Evolutionary conservation across 495 filamentous ascomycete genomes (phyloP).

Genomic region (Neurospora sublineolata): DNA sequence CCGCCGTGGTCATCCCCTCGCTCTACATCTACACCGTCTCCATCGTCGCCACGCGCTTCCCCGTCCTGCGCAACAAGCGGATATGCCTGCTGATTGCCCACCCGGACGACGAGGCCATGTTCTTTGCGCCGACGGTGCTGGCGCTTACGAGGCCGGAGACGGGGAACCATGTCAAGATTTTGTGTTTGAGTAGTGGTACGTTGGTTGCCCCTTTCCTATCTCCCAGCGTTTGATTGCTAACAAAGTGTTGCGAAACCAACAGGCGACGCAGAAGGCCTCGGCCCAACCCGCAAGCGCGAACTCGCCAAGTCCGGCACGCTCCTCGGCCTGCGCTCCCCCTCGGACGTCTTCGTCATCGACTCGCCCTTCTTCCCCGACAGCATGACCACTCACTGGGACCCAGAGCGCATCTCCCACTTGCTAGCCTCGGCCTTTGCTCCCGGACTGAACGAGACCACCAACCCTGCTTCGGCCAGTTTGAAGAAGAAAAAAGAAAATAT

Average conservation of each 20-base stretch:
- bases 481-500: not conserved
- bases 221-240: too few relatives aligned
- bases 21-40: constrained; percentile 51
- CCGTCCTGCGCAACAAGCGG: constrained; percentile 61
- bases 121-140: constrained; percentile 83
- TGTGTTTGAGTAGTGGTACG: constrained; percentile 76
- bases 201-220: too few relatives aligned
- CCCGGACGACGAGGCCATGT: constrained; percentile 98
- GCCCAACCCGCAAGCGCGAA: constrained; percentile 69
- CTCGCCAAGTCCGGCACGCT: constrained; percentile 62
- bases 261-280: constrained; percentile 81
- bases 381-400: constrained; percentile 66
- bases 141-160: constrained; percentile 59
- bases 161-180: constrained; percentile 83
- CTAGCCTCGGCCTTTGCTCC: constrained; percentile 61
- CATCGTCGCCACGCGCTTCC: constrained; percentile 47
- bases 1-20: constrained; percentile 46
- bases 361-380: constrained; percentile 75
- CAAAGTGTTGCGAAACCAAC: too few relatives aligned
- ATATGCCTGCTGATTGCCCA: constrained; percentile 90
- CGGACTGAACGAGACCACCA: constrained; percentile 29
- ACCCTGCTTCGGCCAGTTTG: not conserved
- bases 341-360: constrained; percentile 75
- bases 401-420: constrained; percentile 53
- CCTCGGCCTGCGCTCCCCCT: constrained; percentile 59